Evolutionary conservation across 176 grass and related monocot genomes (phyloP).

Genomic region (Avena atlantica): DNA sequence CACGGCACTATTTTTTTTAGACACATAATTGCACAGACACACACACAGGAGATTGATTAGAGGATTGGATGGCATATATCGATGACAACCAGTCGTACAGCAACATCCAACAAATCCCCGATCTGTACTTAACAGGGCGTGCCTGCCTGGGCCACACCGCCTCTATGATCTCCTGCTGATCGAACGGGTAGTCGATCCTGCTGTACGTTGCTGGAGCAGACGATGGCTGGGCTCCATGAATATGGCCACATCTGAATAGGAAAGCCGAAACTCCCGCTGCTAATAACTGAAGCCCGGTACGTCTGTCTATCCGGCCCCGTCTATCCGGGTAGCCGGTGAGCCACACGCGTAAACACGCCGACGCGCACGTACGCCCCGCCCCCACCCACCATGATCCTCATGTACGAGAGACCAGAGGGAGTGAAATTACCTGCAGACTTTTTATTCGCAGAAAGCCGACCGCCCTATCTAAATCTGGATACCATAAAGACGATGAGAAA

Average conservation of each 20-base stretch:
- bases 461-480: constrained; percentile 48
- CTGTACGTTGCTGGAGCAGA: background rate
- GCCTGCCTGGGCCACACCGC: background rate
- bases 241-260: background rate
- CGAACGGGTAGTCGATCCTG: background rate
- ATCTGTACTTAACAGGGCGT: constrained; percentile 7
- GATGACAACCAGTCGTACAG: background rate
- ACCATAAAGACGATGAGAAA: constrained; percentile 21
- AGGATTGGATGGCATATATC: background rate
- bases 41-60: background rate
- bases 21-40: background rate
- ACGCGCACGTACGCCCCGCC: background rate
- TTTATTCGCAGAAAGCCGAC: constrained; percentile 45
- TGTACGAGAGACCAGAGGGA: background rate
- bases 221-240: background rate
- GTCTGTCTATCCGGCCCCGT: background rate
- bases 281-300: background rate
- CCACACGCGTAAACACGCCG: constrained; percentile 1
- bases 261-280: constrained; percentile 53
- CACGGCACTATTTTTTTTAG: background rate
- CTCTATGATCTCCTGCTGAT: constrained; percentile 10
- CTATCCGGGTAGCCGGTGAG: constrained; percentile 11
- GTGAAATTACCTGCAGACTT: constrained; percentile 24
- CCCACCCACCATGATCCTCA: constrained; percentile 31
- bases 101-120: background rate